Evolutionary conservation across 2,329 filamentous ascomycete genomes (phyloP), one percentile per base, ranked within the genome.

Genomic region (Aspergillus udagawae): DNA sequence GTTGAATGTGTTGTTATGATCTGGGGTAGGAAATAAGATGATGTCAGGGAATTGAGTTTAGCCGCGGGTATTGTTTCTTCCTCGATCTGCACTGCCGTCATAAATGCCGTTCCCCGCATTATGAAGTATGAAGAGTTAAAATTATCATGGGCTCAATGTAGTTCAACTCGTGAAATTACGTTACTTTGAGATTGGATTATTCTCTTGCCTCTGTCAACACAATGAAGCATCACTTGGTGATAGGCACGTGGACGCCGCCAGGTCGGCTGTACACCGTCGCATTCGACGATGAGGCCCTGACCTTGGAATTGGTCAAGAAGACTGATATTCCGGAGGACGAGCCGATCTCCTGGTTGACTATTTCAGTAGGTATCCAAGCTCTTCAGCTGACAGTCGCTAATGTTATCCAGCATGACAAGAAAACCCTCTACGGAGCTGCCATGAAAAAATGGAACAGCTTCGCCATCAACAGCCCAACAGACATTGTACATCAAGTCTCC

Each of bases 391-490:
- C 48, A 58, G 9, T 54, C 51, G 8, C 53, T 53, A n/a, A 52
- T 58, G 55, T 17, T 57, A 3, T 27, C 27, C 69, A 93, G 87
- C 90, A 95, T 75, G 79, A 83, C 60, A 89, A 88, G 69, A 93
- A 91, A 75, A 88, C 89, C 72, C 87, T 96, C 59, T 96, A 96
- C 73, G 91, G 91, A 67, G 87, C 91, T 3, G 90, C 90, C 59
- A 94, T 94, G 90, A 96, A 96, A 81, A 93, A 92, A 73, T 96
- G 91, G 90, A 88, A 88, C 51, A 92, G 88, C 72, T 93, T 90
- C 73, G 80, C 86, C 49, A 88, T 95, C 67, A 84, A 87, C 66
- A 87, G 84, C 64, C 89, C 91, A 2, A 87, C 85, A 1, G 85
- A 91, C 51, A 94, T 96, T 63, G 77, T 85, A 49, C 91, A 94